Conservation (phyloP, 2,329 filamentous ascomycete genomes). For the Moelleriella libera region DNA sequence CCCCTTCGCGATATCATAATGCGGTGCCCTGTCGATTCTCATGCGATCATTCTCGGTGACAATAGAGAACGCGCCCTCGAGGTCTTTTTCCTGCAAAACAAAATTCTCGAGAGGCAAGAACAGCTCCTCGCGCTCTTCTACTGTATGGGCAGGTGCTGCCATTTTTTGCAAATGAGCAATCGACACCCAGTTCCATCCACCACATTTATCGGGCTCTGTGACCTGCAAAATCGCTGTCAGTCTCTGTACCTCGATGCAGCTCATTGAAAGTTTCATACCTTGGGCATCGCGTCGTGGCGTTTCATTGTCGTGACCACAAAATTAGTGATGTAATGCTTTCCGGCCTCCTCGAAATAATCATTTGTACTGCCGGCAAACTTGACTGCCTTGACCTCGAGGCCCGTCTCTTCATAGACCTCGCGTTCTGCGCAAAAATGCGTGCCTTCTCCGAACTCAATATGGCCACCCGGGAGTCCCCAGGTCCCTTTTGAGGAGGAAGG, state of each 20-base stretch:
- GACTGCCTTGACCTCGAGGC: constrained; percentile 36
- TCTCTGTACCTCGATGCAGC: background rate
- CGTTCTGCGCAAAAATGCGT: constrained; percentile 48
- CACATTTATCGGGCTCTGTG: constrained; percentile 23
- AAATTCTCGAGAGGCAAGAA: background rate
- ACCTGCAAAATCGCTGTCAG: constrained; percentile 21
- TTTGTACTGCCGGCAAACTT: constrained; percentile 50
- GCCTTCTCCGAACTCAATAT: constrained; percentile 56
- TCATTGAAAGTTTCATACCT: constrained; percentile 23
- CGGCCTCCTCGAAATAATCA: constrained; percentile 42
- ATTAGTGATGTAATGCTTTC: constrained; percentile 62
- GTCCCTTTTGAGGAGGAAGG: constrained; percentile 27
- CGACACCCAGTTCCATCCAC: constrained; percentile 1
- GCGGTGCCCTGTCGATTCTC: background rate
- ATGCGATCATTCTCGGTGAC: background rate
- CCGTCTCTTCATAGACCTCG: constrained; percentile 60
- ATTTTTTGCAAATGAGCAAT: background rate
- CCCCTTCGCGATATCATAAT: background rate
- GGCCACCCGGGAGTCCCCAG: constrained; percentile 59
- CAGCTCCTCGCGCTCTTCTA: background rate
- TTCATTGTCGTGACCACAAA: constrained; percentile 44
- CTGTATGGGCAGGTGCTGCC: no score
- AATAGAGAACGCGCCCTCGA: no score
- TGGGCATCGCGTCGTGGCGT: constrained; percentile 31
- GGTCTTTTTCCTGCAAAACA: background rate